Evolutionary conservation across 768 basidiomycete species (phyloP).

Genomic region (Auriscalpium microsporum): DNA sequence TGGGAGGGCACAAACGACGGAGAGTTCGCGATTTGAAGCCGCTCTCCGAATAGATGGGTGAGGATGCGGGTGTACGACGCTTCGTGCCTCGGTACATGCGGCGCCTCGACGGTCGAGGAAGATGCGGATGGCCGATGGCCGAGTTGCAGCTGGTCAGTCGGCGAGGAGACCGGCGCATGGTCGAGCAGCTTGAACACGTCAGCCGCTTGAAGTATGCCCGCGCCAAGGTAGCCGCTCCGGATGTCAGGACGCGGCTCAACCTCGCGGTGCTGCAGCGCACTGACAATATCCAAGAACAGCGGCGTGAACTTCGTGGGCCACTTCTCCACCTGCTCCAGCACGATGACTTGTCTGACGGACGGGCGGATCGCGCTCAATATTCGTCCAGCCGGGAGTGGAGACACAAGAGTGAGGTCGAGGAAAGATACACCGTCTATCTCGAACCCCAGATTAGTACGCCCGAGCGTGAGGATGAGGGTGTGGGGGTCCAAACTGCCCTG

Average conservation of each 20-base stretch:
- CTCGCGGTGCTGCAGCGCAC: conserved; percentile 56
- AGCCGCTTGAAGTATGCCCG: conserved; percentile 26
- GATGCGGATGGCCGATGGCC: conserved; percentile 28
- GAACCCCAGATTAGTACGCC: conserved; percentile 35
- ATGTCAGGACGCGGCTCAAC: conserved; percentile 42
- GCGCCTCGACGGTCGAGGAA: conserved; percentile 27
- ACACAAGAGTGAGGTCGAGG: conserved; percentile 57
- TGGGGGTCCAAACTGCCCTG: conserved; percentile 49
- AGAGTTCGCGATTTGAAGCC: conserved; percentile 80
- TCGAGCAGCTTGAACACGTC: conserved; percentile 50
- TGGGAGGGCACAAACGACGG: conserved; percentile 62
- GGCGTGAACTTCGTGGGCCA: conserved; percentile 86
- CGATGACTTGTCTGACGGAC: conserved; percentile 58
- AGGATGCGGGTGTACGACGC: conserved; percentile 87
- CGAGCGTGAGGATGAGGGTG: conserved; percentile 67
- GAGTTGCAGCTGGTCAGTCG: conserved; percentile 39
- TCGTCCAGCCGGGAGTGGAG: conserved; percentile 52
- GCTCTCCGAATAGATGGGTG: conserved; percentile 65
- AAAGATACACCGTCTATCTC: conserved; percentile 52
- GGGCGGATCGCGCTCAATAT: conserved; percentile 53
- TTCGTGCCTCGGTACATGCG: conserved; percentile 85
- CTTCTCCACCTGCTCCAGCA: conserved; percentile 71
- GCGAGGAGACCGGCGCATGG: conserved; percentile 28
- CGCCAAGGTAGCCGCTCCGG: conserved; percentile 55
- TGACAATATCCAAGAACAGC: conserved; percentile 74